These are phyloP conservation scores for Polygonum maritimum DNA, from an alignment of 148 eudicot species.

Conservation along the genomic window DNA sequence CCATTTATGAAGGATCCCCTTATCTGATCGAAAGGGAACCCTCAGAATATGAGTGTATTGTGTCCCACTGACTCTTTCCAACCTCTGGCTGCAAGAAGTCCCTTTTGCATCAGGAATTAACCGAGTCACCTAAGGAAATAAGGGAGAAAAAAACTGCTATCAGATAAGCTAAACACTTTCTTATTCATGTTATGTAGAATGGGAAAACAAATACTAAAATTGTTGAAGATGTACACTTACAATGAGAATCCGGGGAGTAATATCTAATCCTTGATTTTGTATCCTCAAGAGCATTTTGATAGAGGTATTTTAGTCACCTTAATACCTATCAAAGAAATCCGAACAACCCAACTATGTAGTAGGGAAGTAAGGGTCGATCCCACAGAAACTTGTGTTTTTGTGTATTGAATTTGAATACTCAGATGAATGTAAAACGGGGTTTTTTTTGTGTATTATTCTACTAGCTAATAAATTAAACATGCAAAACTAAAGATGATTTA, in stretches of 20 bases:
- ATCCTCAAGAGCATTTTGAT: constrained; percentile 45
- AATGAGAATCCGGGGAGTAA: constrained; percentile 74
- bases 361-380: no score
- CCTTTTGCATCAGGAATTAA: constrained; percentile 95
- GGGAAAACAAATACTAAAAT: background rate
- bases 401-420: no score
- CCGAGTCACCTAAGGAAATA: constrained; percentile 57
- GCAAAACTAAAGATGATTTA: no score
- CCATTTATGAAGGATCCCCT: constrained; percentile 87
- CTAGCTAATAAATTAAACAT: no score
- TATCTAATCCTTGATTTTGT: constrained; percentile 70
- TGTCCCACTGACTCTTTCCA: constrained; percentile 82
- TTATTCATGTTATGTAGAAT: background rate
- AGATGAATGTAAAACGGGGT: no score
- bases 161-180: background rate
- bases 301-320: no score
- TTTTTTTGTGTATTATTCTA: no score
- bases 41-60: constrained; percentile 74
- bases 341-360: no score
- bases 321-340: no score
- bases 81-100: constrained; percentile 86
- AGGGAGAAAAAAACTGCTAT: background rate
- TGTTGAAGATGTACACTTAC: constrained; percentile 27
- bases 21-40: constrained; percentile 81
- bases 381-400: no score